Conservation (phyloP, 495 filamentous ascomycete genomes). For the Baudoinia panamericana region DNA sequence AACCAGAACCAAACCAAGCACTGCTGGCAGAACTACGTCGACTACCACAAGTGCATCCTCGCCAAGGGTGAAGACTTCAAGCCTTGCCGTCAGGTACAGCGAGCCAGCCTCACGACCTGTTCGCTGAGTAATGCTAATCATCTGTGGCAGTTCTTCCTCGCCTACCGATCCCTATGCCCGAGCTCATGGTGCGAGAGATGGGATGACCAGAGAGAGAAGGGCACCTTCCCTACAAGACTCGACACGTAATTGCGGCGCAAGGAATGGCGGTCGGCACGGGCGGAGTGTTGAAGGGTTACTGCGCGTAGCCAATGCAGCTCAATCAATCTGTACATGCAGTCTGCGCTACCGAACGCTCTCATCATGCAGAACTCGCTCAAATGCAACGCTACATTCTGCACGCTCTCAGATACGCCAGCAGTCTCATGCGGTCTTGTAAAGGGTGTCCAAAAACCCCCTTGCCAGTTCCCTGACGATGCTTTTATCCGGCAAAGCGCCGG, state of each 20-base stretch:
- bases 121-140: not conserved
- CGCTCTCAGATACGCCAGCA: not conserved
- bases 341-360: too few species aligned
- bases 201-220: slow-evolving; percentile 89
- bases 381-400: not conserved
- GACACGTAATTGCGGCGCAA: slow-evolving; percentile 35
- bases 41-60: slow-evolving; percentile 98
- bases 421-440: slow-evolving; percentile 89
- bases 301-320: too few species aligned
- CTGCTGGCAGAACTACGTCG: slow-evolving; percentile 99
- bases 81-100: slow-evolving; percentile 85
- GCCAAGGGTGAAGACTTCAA: slow-evolving; percentile 99
- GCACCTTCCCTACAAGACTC: slow-evolving; percentile 72
- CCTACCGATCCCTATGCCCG: slow-evolving; percentile 94
- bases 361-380: too few species aligned
- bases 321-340: too few species aligned
- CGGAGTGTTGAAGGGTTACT: not conserved
- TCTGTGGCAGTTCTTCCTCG: slow-evolving; percentile 66
- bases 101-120: not conserved
- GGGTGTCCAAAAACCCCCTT: slow-evolving; percentile 80
- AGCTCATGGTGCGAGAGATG: slow-evolving; percentile 88
- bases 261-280: not conserved
- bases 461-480: slow-evolving; percentile 83
- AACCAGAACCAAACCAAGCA: slow-evolving; percentile 92
- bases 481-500: slow-evolving; percentile 89